Evolutionary conservation across 345 rosid genomes (phyloP).

Genomic region (Camelina neglecta): DNA sequence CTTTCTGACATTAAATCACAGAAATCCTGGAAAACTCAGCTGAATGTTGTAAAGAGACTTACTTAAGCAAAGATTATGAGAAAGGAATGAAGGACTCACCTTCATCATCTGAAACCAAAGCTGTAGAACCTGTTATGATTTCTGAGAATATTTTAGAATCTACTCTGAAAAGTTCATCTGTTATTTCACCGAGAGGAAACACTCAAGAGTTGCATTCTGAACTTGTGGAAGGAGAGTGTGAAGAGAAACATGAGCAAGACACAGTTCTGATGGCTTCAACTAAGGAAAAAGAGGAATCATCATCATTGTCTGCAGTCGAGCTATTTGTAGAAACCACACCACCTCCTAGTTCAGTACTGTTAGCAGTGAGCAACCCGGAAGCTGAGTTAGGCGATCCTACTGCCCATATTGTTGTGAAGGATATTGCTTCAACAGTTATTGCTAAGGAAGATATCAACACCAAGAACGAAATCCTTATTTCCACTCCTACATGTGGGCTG

Average conservation of each 20-base stretch:
- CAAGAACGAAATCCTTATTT: neutral
- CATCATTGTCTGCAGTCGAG: neutral
- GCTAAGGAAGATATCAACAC: constrained; percentile 9
- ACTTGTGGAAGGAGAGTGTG: neutral
- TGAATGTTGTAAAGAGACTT: too few species aligned
- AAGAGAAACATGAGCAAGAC: constrained; percentile 10
- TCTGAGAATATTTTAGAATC: constrained; percentile 17
- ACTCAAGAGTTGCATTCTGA: constrained; percentile 14
- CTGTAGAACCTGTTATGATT: constrained; percentile 1
- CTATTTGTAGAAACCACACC: constrained; percentile 8
- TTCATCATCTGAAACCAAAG: constrained; percentile 3
- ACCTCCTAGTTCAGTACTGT: neutral
- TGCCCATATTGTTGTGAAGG: neutral
- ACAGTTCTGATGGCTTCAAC: neutral
- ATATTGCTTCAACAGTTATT: constrained; percentile 2
- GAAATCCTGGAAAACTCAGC: too few species aligned
- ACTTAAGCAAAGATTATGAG: too few species aligned
- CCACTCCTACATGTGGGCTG: neutral
- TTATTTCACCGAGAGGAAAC: neutral
- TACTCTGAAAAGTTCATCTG: neutral
- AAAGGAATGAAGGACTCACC: neutral
- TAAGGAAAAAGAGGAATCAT: constrained; percentile 4
- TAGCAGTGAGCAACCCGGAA: constrained; percentile 2
- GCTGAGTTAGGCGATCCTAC: constrained; percentile 8
- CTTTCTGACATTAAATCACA: too few species aligned